Evolutionary conservation across 1,284 basidiomycete genomes (phyloP).

Genomic region (Apiotrichum brassicae): DNA sequence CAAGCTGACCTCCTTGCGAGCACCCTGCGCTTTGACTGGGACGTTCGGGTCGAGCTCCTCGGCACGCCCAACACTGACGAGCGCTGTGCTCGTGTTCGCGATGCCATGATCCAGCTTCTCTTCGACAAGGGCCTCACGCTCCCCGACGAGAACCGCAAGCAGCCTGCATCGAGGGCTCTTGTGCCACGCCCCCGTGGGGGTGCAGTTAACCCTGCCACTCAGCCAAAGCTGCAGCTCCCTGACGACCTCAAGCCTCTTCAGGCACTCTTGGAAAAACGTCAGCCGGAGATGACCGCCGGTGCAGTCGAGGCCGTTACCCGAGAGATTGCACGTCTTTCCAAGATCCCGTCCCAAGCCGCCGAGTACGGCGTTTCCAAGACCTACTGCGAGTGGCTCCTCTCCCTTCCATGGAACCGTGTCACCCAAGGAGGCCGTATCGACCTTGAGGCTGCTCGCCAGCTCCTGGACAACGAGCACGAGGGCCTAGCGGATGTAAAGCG

Average conservation of each 20-base stretch:
- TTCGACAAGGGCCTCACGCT: constrained; percentile 18
- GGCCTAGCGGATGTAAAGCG: constrained; percentile 42
- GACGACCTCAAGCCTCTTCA: constrained; percentile 38
- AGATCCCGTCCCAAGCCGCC: constrained; percentile 39
- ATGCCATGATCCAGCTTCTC: constrained; percentile 23
- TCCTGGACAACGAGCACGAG: constrained; percentile 41
- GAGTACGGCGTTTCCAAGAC: constrained; percentile 42
- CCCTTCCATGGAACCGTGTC: constrained; percentile 38
- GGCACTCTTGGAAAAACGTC: constrained; percentile 15
- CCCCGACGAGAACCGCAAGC: constrained; percentile 9
- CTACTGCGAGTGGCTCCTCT: constrained; percentile 39
- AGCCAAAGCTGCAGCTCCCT: constrained; percentile 17
- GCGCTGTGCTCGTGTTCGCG: constrained; percentile 24
- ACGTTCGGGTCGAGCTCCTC: constrained; percentile 32
- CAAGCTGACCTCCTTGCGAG: constrained; percentile 38
- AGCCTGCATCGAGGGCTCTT: constrained; percentile 6
- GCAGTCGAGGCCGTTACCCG: constrained; percentile 27
- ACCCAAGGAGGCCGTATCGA: constrained; percentile 28
- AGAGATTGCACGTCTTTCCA: constrained; percentile 30
- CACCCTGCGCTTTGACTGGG: constrained; percentile 34
- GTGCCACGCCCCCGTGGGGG: constrained; percentile 3
- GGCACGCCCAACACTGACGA: constrained; percentile 30
- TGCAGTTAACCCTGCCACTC: neutral
- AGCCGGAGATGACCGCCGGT: constrained; percentile 22
- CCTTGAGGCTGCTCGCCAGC: constrained; percentile 28